These are phyloP conservation scores for Diaporthe ilicicola DNA, from an alignment of 2,329 filamentous ascomycete genomes.

Conservation along the genomic window DNA sequence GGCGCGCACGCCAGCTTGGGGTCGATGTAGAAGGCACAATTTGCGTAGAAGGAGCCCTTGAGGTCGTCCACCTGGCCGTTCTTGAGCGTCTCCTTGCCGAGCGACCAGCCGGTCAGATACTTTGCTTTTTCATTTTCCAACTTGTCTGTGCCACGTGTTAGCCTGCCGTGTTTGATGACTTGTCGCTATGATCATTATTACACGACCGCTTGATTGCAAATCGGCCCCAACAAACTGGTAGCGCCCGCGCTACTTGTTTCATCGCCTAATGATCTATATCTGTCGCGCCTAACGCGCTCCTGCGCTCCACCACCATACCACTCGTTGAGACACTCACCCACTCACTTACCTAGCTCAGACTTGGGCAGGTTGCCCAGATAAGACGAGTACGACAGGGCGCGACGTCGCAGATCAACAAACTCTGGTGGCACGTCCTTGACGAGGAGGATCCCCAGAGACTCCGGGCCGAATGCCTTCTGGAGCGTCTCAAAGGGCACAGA, in stretches of 20 bases:
- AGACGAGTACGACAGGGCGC: conserved; percentile 84
- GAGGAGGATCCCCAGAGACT: conserved; percentile 91
- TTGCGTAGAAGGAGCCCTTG: conserved; percentile 86
- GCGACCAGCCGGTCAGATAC: conserved; percentile 79
- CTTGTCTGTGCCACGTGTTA: conserved; percentile 49
- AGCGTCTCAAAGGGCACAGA: conserved; percentile 74
- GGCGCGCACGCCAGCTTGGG: conserved; percentile 67
- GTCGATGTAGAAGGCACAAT: conserved; percentile 81
- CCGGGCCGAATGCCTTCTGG: conserved; percentile 85
- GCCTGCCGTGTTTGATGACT: not conserved
- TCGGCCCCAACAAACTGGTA: not conserved
- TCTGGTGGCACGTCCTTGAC: conserved; percentile 82
- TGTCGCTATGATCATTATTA: not conserved
- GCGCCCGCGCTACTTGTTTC: conserved; percentile 13
- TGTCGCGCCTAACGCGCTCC: not conserved
- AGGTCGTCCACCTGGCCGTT: conserved; percentile 80
- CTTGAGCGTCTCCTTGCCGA: conserved; percentile 82
- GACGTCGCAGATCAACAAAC: conserved; percentile 76
- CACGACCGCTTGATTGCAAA: not conserved
- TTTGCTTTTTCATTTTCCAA: conserved; percentile 69
- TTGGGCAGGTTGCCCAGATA: conserved; percentile 84
- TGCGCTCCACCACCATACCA: not conserved
- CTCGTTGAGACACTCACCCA: not conserved
- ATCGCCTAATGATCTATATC: conserved; percentile 1
- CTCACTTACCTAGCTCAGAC: conserved; percentile 70